Evolutionary conservation across 352 stramenopile genomes (phyloP).

Genomic region (Hyaloperonospora brassicae): DNA sequence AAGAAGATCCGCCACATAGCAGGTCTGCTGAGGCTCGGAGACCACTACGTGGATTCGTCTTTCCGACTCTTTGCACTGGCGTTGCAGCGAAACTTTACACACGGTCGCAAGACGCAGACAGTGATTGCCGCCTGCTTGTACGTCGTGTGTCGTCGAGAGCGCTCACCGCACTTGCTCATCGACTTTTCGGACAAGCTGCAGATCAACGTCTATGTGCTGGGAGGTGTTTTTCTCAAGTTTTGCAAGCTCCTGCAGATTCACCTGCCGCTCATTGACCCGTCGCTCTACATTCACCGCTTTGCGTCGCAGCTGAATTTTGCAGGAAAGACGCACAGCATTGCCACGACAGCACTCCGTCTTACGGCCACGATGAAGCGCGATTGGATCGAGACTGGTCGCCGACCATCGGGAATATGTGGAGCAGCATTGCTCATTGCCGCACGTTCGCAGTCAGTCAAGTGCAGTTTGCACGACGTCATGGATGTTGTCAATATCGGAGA

Average conservation of each 20-base stretch:
- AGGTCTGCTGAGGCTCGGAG: constrained; percentile 86
- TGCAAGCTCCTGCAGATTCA: constrained; percentile 92
- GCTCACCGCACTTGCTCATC: constrained; percentile 98
- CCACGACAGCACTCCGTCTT: constrained; percentile 92
- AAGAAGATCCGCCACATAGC: constrained; percentile 92
- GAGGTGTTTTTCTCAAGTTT: constrained; percentile 86
- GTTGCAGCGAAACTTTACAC: constrained; percentile 95
- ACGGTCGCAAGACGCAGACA: constrained; percentile 91
- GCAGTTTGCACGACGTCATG: constrained; percentile 78
- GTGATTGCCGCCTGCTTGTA: constrained; percentile 98
- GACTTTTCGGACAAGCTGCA: constrained; percentile 99
- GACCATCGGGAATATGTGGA: constrained; percentile 95
- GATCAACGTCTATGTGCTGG: constrained; percentile 88
- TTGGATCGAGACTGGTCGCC: constrained; percentile 96
- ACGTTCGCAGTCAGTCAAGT: constrained; percentile 91
- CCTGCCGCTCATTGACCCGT: constrained; percentile 97
- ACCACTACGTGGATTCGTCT: constrained; percentile 94
- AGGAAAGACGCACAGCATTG: constrained; percentile 88
- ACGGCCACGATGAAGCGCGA: constrained; percentile 97
- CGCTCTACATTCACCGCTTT: constrained; percentile 97
- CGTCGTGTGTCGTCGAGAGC: constrained; percentile 96
- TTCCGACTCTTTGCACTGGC: constrained; percentile 94
- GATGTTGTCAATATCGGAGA: constrained; percentile 95
- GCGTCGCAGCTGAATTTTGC: constrained; percentile 97
- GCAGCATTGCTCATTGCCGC: constrained; percentile 94